A percentile compares a stretch with the other conserved stretches of the same genome.
phyloP scores from a whole-genome alignment of 164 flowering plant genomes.

The Vitis rupestris region DNA sequence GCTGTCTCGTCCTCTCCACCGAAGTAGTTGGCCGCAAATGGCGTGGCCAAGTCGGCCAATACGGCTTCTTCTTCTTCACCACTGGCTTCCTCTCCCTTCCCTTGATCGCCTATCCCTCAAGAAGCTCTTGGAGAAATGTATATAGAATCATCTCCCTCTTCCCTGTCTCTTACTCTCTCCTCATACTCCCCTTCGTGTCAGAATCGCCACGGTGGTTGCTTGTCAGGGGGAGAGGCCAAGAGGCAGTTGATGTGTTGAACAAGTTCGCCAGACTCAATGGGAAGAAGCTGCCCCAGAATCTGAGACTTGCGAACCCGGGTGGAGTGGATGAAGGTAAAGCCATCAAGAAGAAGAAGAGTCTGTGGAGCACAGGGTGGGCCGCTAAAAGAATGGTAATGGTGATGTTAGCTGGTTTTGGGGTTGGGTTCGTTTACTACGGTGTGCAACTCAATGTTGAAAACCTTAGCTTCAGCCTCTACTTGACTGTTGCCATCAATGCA shows the following conservation, averaged over 20 bases:
- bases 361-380: constrained; percentile 56
- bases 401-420: constrained; percentile 57
- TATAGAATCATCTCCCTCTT: constrained; percentile 44
- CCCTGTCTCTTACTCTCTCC: constrained; percentile 42
- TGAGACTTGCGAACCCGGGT: constrained; percentile 28
- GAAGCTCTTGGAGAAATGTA: constrained; percentile 46
- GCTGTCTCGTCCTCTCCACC: constrained; percentile 62
- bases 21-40: constrained; percentile 61
- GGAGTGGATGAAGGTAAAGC: not conserved
- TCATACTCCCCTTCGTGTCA: constrained; percentile 43
- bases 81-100: constrained; percentile 65
- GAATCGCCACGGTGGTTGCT: constrained; percentile 74
- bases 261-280: constrained; percentile 50
- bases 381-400: constrained; percentile 37
- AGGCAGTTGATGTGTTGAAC: constrained; percentile 43
- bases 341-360: constrained; percentile 15
- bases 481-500: constrained; percentile 51
- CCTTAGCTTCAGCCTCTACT: constrained; percentile 52
- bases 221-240: constrained; percentile 38
- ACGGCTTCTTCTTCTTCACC: constrained; percentile 68
- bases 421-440: constrained; percentile 67
- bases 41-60: constrained; percentile 71
- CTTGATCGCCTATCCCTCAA: constrained; percentile 47
- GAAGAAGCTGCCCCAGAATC: constrained; percentile 38
- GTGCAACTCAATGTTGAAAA: constrained; percentile 59